A percentile compares a stretch with the other conserved stretches of the same genome.
phyloP scores from a whole-genome alignment of 768 basidiomycete species.

The Cystobasidium tubakii region DNA sequence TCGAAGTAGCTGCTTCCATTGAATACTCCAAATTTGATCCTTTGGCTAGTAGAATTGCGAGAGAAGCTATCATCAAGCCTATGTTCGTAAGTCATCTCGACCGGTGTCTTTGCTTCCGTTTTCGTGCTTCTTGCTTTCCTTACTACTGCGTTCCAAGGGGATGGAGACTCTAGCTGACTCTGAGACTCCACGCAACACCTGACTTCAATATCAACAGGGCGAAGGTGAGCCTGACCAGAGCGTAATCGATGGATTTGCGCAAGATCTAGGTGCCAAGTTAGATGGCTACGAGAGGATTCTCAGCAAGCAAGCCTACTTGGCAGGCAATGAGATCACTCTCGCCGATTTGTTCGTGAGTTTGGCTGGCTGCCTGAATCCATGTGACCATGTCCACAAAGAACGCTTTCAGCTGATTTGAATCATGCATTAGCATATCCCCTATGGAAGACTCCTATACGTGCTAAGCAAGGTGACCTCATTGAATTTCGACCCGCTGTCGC shows the following conservation, averaged over 20 bases:
- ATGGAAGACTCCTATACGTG: slow-evolving; percentile 2
- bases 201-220: too few species aligned
- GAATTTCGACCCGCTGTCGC: slow-evolving; percentile 21
- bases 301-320: slow-evolving; percentile 22
- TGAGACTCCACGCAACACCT: too few species aligned
- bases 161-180: too few species aligned
- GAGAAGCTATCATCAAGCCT: slow-evolving; percentile 15
- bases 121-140: too few species aligned
- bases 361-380: too few species aligned
- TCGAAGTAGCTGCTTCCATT: slow-evolving; percentile 26
- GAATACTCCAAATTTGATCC: slow-evolving; percentile 30
- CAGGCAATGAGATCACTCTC: slow-evolving; percentile 17
- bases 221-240: slow-evolving; percentile 1
- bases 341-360: slow-evolving; percentile 29
- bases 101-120: too few species aligned
- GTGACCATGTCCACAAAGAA: too few species aligned
- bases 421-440: slow-evolving; percentile 27
- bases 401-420: too few species aligned
- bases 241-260: neutral
- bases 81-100: slow-evolving; percentile 10
- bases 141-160: too few species aligned
- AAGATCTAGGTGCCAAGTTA: slow-evolving; percentile 4
- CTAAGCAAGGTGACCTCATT: slow-evolving; percentile 5
- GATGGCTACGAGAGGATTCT: slow-evolving; percentile 31
- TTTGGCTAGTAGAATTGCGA: neutral